These are phyloP conservation scores for Lentinula detonsa DNA, from an alignment of 768 basidiomycete species.

Conservation along the genomic window DNA sequence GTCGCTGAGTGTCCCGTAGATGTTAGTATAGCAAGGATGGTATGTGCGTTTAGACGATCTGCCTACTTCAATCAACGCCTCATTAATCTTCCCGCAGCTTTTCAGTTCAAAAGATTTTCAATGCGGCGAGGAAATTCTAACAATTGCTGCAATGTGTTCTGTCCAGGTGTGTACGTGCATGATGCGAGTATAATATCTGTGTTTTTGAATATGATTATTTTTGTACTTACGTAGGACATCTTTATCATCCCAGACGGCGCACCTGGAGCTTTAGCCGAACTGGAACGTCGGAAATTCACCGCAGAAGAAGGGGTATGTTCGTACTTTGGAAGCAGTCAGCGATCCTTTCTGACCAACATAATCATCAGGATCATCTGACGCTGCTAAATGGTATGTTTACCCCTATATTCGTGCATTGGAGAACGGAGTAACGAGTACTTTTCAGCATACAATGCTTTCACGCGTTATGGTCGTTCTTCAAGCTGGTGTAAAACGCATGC, in stretches of 20 bases:
- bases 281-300: slow-evolving; percentile 93
- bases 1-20: slow-evolving; percentile 95
- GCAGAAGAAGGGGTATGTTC: slow-evolving; percentile 86
- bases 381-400: slow-evolving; percentile 70
- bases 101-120: slow-evolving; percentile 79
- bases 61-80: neutral
- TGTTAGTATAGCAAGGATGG: slow-evolving; percentile 91
- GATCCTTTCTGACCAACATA: slow-evolving; percentile 8
- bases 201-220: neutral
- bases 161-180: slow-evolving; percentile 54
- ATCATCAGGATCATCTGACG: slow-evolving; percentile 83
- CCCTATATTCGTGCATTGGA: neutral
- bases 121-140: slow-evolving; percentile 94
- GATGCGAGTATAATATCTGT: neutral
- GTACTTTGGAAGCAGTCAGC: neutral
- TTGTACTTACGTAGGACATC: slow-evolving; percentile 52
- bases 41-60: slow-evolving; percentile 26
- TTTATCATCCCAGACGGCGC: slow-evolving; percentile 88
- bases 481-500: slow-evolving; percentile 93
- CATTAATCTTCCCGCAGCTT: slow-evolving; percentile 41
- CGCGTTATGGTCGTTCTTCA: slow-evolving; percentile 73
- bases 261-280: slow-evolving; percentile 78
- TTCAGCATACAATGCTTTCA: slow-evolving; percentile 90
- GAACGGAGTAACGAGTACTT: neutral
- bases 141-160: slow-evolving; percentile 93